Conservation (phyloP, 2,329 filamentous ascomycete genomes). For the Aspergillus costaricaensis region DNA sequence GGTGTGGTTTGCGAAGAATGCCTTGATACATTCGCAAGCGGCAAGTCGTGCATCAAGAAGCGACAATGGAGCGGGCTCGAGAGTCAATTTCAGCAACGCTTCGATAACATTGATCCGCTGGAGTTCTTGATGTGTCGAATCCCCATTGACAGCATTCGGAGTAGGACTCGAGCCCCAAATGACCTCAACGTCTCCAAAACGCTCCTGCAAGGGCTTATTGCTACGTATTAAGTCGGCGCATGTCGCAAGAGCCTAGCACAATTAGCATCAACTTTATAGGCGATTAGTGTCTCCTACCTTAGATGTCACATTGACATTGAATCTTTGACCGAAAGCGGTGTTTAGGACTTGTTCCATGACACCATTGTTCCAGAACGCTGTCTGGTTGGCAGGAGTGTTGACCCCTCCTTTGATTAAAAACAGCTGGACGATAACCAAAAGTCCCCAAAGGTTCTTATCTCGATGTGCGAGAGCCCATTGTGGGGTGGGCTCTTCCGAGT, state of each 20-base stretch:
- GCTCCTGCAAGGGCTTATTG: slow-evolving; percentile 78
- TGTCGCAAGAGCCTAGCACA: slow-evolving; percentile 69
- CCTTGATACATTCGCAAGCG: slow-evolving; percentile 86
- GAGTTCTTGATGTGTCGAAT: slow-evolving; percentile 49
- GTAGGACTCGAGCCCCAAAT: slow-evolving; percentile 37
- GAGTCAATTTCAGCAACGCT: slow-evolving; percentile 78
- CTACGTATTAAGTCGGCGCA: slow-evolving; percentile 87
- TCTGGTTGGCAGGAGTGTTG: slow-evolving; percentile 80
- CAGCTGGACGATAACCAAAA: slow-evolving; percentile 80
- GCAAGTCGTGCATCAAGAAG: slow-evolving; percentile 80
- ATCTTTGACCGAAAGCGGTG: slow-evolving; percentile 73
- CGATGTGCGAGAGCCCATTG: slow-evolving; percentile 75
- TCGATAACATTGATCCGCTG: slow-evolving; percentile 86
- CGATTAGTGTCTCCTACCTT: slow-evolving; percentile 56
- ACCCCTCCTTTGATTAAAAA: slow-evolving; percentile 81
- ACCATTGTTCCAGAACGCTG: slow-evolving; percentile 79
- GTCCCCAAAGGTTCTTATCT: slow-evolving; percentile 88
- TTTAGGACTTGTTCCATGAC: slow-evolving; percentile 77
- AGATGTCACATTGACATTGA: slow-evolving; percentile 75
- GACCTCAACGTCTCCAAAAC: slow-evolving; percentile 84
- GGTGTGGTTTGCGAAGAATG: slow-evolving; percentile 82
- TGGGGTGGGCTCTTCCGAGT: slow-evolving; percentile 62
- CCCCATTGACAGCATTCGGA: slow-evolving; percentile 37
- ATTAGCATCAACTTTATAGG: slow-evolving; percentile 27
- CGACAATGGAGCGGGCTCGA: slow-evolving; percentile 66